phyloP scores from a whole-genome alignment of 768 basidiomycete species.

The Suillus subalutaceus region DNA sequence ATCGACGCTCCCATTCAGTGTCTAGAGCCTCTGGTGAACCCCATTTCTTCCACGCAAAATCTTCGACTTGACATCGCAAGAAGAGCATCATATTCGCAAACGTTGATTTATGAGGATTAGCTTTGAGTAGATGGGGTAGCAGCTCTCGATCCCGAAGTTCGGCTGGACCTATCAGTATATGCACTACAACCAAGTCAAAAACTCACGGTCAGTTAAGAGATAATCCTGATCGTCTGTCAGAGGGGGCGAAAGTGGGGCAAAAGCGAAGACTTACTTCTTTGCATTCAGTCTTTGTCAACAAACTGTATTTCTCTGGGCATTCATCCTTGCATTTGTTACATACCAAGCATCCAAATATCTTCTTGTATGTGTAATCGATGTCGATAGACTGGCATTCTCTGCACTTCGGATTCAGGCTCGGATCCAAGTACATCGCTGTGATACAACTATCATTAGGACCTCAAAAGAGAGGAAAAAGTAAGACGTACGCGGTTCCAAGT shows the following conservation, averaged over 20 bases:
- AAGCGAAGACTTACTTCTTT: conserved; percentile 66
- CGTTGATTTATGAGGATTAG: conserved; percentile 93
- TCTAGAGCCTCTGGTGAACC: conserved; percentile 91
- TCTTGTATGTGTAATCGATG: conserved; percentile 81
- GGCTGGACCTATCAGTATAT: conserved; percentile 47
- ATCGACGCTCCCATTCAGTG: conserved; percentile 79
- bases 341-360: conserved; percentile 78
- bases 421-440: conserved; percentile 79
- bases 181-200: not conserved
- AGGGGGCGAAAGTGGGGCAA: conserved; percentile 1
- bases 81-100: conserved; percentile 99
- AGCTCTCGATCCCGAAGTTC: conserved; percentile 91
- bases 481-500: conserved; percentile 70
- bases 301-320: conserved; percentile 88
- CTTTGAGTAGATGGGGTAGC: conserved; percentile 91
- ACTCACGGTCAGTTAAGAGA: conserved; percentile 87
- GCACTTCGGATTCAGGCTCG: conserved; percentile 79
- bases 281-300: conserved; percentile 98
- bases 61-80: conserved; percentile 91
- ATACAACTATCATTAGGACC: conserved; percentile 7
- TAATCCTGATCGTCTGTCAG: conserved; percentile 66
- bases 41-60: conserved; percentile 98
- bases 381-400: conserved; percentile 85
- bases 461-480: conserved; percentile 7
- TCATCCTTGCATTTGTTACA: conserved; percentile 92